A percentile compares a stretch with the other conserved stretches of the same genome.
Evolutionary conservation across 306 rosid genomes (phyloP).

Genomic region (Herpetospermum pedunculosum): DNA sequence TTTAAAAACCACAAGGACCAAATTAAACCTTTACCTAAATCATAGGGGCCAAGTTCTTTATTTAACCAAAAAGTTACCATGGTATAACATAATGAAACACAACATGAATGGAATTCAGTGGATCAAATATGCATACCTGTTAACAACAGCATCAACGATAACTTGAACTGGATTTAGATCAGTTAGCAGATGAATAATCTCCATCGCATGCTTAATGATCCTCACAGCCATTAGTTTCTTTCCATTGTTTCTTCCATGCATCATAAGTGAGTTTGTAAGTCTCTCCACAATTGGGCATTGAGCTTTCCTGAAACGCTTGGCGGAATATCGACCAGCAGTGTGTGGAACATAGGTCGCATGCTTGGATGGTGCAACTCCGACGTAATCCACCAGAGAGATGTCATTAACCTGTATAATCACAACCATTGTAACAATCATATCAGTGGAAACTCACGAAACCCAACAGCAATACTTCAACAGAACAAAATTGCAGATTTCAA

Average conservation of each 20-base stretch:
- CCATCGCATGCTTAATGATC: slow-evolving; percentile 5
- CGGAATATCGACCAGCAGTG: slow-evolving; percentile 7
- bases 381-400: background rate
- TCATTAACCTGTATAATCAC: background rate
- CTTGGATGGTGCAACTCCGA: slow-evolving; percentile 6
- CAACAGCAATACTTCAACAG: no score
- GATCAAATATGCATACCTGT: background rate
- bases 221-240: slow-evolving; percentile 10
- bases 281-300: slow-evolving; percentile 8
- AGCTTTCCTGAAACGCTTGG: slow-evolving; percentile 4
- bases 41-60: background rate
- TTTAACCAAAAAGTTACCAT: background rate
- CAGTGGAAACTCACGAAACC: no score
- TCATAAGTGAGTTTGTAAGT: slow-evolving; percentile 8
- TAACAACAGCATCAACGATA: slow-evolving; percentile 3
- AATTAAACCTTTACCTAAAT: background rate
- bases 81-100: background rate
- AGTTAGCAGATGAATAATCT: slow-evolving; percentile 7
- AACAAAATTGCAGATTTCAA: no score
- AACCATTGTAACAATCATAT: background rate
- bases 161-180: slow-evolving; percentile 7
- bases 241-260: slow-evolving; percentile 5
- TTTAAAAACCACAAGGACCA: no score
- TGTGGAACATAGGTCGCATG: slow-evolving; percentile 7
- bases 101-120: background rate